Base-by-base conservation (phyloP, 1,284 basidiomycete genomes). In the Mrakiaceae sp. region DNA sequence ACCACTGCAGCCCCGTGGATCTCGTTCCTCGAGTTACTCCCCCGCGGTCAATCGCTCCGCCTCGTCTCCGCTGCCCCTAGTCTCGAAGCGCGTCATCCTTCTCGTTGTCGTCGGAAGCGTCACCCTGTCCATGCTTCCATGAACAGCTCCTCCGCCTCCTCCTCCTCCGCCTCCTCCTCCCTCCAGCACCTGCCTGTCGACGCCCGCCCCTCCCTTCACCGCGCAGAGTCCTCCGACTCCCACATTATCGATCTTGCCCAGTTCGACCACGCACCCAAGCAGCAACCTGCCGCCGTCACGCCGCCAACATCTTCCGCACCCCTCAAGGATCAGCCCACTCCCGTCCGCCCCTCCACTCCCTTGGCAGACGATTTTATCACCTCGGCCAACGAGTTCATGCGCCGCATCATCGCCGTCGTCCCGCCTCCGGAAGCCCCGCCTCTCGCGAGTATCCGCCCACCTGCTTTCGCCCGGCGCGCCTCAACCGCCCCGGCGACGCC, bases 201-300 rank as follows among this genome's bases (percentile, higher is more conserved):
- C 27, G 27, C 27, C 27, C 27, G 27, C 27, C 27, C 27, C 27
- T 27, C 27, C 27, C 27, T 27, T 27, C 27, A 27, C 27, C 27
- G 27, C 27, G 27, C 27, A 27, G 51, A 52, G 16, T 56, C 54
- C n/a, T 39, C 44, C 3, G 48, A 51, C 54, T 14, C 44, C 44
- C 42, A 57, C 54, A 66, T 66, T 49, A 66, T 66, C 16, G 64
- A 66, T 53, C 64, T 66, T 44, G 51, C 27, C 55, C 64, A 61
- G 16, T 66, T 62, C 52, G 51, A 66, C 48, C 64, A 62, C 54
- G 27, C 52, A 6, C 49, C 27, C 16, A 44, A 44, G n/a, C 47
- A 16, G 11, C 42, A 6, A 3, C 48, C 55, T 14, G 27, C 10
- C 11, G 43, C 62, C 9, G 50, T 42, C 9, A 3, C 46, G 40